phyloP scores from a whole-genome alignment of 441 rosid genomes.

The Biscutella laevigata region DNA sequence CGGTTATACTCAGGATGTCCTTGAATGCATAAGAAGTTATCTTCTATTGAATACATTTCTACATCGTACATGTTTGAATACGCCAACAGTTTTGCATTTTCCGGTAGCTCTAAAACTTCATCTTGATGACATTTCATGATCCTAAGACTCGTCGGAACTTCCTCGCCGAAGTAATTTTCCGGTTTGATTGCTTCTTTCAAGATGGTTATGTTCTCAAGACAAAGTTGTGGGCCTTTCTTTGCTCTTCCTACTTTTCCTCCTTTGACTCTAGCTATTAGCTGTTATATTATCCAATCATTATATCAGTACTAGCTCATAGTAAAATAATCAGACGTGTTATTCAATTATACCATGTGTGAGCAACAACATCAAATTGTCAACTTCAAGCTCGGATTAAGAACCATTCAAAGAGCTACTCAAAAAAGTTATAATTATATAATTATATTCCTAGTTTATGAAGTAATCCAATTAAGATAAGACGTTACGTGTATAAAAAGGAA shows the following conservation, averaged over 20 bases:
- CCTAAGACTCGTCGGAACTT: constrained; percentile 33
- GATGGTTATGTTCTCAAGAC: constrained; percentile 50
- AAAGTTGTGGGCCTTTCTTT: constrained; percentile 58
- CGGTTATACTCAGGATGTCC: constrained; percentile 87
- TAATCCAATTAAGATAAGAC: too few species aligned
- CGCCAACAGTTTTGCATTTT: constrained; percentile 54
- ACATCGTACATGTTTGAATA: constrained; percentile 64
- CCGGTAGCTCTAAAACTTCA: constrained; percentile 67
- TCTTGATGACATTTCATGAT: constrained; percentile 67
- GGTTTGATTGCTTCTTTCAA: constrained; percentile 31
- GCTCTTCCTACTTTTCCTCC: constrained; percentile 73
- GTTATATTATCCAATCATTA: background rate
- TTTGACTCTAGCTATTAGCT: constrained; percentile 60
- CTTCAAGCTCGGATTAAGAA: too few species aligned
- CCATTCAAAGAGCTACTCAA: too few species aligned
- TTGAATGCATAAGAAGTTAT: constrained; percentile 61
- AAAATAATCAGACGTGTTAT: too few species aligned
- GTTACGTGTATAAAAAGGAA: too few species aligned
- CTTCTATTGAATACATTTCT: constrained; percentile 49
- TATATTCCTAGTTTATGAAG: too few species aligned
- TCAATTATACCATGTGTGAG: too few species aligned
- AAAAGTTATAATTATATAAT: too few species aligned
- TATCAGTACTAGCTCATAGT: background rate
- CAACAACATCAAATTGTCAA: too few species aligned
- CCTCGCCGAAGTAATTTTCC: constrained; percentile 21